Conservation (phyloP, 2,329 filamentous ascomycete genomes). For the Orbilia oligospora region DNA sequence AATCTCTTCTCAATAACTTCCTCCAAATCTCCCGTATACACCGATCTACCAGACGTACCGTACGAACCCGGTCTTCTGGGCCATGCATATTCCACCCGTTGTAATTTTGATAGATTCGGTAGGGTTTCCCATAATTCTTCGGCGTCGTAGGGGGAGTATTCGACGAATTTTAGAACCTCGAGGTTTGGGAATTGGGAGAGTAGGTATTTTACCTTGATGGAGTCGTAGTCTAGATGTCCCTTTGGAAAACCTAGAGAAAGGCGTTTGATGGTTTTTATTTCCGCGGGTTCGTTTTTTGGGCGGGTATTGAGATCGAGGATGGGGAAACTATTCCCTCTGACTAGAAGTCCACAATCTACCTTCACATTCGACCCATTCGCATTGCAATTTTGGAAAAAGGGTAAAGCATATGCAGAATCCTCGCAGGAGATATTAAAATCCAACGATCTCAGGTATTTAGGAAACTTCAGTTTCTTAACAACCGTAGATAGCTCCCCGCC, state of each 20-base stretch:
- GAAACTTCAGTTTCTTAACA: background rate
- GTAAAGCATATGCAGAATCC: background rate
- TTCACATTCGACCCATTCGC: background rate
- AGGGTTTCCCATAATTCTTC: background rate
- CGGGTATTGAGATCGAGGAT: background rate
- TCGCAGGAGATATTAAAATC: background rate
- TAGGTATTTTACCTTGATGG: background rate
- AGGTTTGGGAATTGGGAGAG: background rate
- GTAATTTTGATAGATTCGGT: background rate
- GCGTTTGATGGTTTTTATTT: background rate
- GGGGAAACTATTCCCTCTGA: background rate
- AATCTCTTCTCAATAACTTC: background rate
- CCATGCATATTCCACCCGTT: background rate
- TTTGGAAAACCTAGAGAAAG: background rate
- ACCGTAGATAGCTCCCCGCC: background rate
- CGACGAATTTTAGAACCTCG: background rate
- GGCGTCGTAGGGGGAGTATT: background rate
- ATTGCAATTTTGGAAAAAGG: background rate
- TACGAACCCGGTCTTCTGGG: background rate
- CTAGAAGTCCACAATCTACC: background rate
- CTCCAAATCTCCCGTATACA: background rate
- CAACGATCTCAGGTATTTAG: background rate
- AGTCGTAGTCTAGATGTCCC: background rate
- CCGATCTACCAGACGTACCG: background rate
- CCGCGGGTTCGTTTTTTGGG: background rate